Evolutionary conservation across 495 filamentous ascomycete species (phyloP), one percentile per base, ranked within the genome.

Genomic region (Alectoria sarmentosa): DNA sequence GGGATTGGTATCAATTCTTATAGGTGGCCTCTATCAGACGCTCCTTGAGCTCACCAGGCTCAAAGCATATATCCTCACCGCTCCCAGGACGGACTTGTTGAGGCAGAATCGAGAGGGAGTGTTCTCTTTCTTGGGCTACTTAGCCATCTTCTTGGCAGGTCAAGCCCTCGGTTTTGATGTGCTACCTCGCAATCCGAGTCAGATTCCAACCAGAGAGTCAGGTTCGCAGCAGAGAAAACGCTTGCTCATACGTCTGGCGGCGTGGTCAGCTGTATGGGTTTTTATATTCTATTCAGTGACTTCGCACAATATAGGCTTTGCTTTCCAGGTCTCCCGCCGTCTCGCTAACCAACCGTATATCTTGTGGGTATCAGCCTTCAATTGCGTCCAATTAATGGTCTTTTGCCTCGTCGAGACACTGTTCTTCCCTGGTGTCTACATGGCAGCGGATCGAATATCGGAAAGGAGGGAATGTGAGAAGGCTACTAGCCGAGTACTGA

Each of bases 291-390:
- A 80, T 32, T 70, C 89, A 58, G 80, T 84, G 19, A 90, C 87
- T 28, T 83, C 83, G 54, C 90, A 83, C 68, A 77, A 78, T 5
- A 84, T 88, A 63, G 92, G 90, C 14, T 78, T 88, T 28, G 84
- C 83, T 7, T 78, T 96, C 28, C 78, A 77, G 4, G 90, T 97
- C 9, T 98, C 94, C 7, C 86, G 94, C 37, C 85, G 94, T 15
- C 76, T 99, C 23, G 94, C 94, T 13, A 98, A 98, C 71, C 84
- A 96, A 61, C 92, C 94, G 0, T 99, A 99, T 71, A 77, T 97
- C 39, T 77, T 96, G 58, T 99, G 93, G 93, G 87, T 95, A 21
- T 78, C 85, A 17, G 86, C 91, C 9, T 98, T 92, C 80, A 99
- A 98, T 73, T 88, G 82, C 61, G 78, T 76, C 10, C 90, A 96